phyloP scores from a whole-genome alignment of 1,284 basidiomycete species.

The Volvariella surrecta region DNA sequence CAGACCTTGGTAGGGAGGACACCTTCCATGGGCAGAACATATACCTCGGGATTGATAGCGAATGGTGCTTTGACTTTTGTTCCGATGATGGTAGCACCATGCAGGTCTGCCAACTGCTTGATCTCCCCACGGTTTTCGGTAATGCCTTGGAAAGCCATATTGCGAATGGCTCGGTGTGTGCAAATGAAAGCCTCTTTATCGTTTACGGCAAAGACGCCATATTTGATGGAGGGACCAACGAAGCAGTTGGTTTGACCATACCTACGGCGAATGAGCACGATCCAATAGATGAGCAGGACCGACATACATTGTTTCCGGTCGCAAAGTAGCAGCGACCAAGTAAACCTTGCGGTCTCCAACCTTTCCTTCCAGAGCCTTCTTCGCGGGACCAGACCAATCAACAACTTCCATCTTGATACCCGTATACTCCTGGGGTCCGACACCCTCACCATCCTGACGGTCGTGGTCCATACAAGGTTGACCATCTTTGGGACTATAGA shows the following conservation, averaged over 20 bases:
- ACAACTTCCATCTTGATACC: constrained; percentile 92
- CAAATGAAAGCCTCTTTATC: constrained; percentile 87
- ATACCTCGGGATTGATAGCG: constrained; percentile 79
- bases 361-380: constrained; percentile 56
- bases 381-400: constrained; percentile 66
- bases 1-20: constrained; percentile 86
- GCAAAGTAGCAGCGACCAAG: constrained; percentile 91
- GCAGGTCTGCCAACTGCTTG: constrained; percentile 67
- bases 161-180: constrained; percentile 87
- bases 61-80: constrained; percentile 90
- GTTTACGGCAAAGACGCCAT: constrained; percentile 86
- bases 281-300: constrained; percentile 7
- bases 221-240: constrained; percentile 87
- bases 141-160: constrained; percentile 95
- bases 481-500: constrained; percentile 98
- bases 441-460: constrained; percentile 89
- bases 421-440: constrained; percentile 96
- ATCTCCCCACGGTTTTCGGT: constrained; percentile 65
- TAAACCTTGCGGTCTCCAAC: constrained; percentile 77
- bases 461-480: constrained; percentile 99
- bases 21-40: constrained; percentile 97
- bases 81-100: constrained; percentile 79
- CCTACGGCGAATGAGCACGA: constrained; percentile 31
- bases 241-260: constrained; percentile 99
- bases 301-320: constrained; percentile 91